These are phyloP conservation scores for Solanum sejunctum DNA, from an alignment of 257 asterid genomes.

Conservation along the genomic window DNA sequence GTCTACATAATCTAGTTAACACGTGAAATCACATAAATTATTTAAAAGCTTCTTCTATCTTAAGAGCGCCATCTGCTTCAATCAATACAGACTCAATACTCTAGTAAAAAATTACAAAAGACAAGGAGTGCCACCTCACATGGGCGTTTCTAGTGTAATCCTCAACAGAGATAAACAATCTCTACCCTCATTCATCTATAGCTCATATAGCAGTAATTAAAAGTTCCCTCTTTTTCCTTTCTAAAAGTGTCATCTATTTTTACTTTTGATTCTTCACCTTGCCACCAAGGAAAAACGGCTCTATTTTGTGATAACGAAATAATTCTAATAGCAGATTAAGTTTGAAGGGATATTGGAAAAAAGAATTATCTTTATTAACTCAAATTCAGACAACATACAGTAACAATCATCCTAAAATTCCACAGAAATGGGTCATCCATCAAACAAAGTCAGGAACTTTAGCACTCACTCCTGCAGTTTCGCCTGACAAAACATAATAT, in stretches of 20 bases:
- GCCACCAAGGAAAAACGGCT: not conserved
- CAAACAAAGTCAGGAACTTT: not conserved
- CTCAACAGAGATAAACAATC: not conserved
- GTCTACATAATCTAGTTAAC: not conserved
- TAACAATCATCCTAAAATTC: not conserved
- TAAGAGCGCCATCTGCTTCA: not conserved
- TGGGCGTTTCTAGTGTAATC: not conserved
- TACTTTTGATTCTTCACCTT: not conserved
- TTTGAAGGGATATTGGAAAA: not conserved
- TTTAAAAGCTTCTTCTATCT: not conserved
- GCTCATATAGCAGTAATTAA: not conserved
- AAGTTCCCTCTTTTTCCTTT: not conserved
- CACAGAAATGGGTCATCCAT: not conserved
- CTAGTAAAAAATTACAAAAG: not conserved
- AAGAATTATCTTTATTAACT: not conserved
- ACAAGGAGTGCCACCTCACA: not conserved
- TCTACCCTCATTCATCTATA: not conserved
- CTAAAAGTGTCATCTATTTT: not conserved
- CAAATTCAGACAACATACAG: not conserved
- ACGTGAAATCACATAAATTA: not conserved
- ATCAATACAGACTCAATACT: not conserved
- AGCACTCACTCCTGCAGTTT: not conserved
- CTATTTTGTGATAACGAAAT: not conserved
- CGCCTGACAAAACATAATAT: not conserved
- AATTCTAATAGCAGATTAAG: not conserved